Evolutionary conservation across 305 asterid genomes (phyloP), one percentile per base, ranked within the genome.

Genomic region (Fraxinus albicans): DNA sequence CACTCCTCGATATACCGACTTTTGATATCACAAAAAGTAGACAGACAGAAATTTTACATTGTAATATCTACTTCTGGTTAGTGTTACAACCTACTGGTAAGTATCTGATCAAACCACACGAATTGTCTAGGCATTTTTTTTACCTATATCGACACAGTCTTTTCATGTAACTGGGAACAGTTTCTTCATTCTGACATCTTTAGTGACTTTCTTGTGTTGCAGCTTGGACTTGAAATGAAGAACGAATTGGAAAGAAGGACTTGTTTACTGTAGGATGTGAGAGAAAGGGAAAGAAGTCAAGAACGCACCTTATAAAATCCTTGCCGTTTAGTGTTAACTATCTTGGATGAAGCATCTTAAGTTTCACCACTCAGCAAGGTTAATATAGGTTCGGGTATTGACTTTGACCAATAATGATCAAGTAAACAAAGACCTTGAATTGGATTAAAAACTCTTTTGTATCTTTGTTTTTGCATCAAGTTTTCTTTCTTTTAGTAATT

Each of bases 361-460:
- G 77, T 79, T 85, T 86, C 88, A 87, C 92, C 90, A 84, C 79
- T 38, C 73, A 29, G 89, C 83, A 86, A 89, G 93, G 91, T 88
- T 86, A 72, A 82, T 29, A 70, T 83, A 58, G 98, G 97, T 94
- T 94, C 98, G 98, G 97, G 98, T 91, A 95, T 94, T 94, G 99
- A 95, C 98, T 95, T 91, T 80, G 85, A 70, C 84, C 83, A 67
- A 50, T 31, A 77, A 74, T 42, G 78, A 76, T 75, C 38, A 35
- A 86, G 88, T 82, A 85, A 88, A 84, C 88, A 83, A 88, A 86
- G 84, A 78, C 87, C 90, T 88, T 79, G 70, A 77, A 60, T 83
- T 31, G 25, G 69, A 27, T 76, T 82, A 42, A 83, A 60, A 83
- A 63, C 73, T 19, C 36, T 77, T 80, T 21, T 83, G 79, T 76